Conservation (phyloP, 495 filamentous ascomycete genomes). For the Penicillium daleae region DNA sequence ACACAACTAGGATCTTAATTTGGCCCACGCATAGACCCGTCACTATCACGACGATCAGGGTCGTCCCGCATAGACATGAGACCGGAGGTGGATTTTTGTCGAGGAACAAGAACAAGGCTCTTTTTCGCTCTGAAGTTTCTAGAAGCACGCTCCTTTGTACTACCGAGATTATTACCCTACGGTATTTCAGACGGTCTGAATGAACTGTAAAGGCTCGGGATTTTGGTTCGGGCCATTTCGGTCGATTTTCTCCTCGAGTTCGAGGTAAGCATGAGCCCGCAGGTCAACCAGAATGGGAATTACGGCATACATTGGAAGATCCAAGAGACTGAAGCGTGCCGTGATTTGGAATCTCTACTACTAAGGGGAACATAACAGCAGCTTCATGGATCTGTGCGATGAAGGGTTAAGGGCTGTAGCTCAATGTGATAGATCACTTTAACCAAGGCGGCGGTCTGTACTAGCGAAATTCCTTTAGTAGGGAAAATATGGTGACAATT, state of each 20-base stretch:
- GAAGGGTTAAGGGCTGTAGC: neutral
- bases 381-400: neutral
- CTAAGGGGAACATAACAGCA: neutral
- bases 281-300: neutral
- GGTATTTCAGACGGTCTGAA: neutral
- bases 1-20: neutral
- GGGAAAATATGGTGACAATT: neutral
- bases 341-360: neutral
- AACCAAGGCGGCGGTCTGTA: neutral
- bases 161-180: neutral
- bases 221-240: neutral
- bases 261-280: neutral
- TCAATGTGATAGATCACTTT: slow-evolving; percentile 9
- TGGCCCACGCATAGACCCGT: neutral
- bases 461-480: neutral
- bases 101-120: neutral
- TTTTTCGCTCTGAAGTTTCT: neutral
- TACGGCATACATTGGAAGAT: neutral
- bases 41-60: neutral
- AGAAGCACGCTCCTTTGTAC: neutral
- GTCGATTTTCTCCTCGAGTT: neutral
- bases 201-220: neutral
- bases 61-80: neutral
- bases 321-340: neutral
- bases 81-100: neutral